These are phyloP conservation scores for Wickerhamiella sorbophila DNA, from an alignment of 805 yeast genomes.

Conservation along the genomic window DNA sequence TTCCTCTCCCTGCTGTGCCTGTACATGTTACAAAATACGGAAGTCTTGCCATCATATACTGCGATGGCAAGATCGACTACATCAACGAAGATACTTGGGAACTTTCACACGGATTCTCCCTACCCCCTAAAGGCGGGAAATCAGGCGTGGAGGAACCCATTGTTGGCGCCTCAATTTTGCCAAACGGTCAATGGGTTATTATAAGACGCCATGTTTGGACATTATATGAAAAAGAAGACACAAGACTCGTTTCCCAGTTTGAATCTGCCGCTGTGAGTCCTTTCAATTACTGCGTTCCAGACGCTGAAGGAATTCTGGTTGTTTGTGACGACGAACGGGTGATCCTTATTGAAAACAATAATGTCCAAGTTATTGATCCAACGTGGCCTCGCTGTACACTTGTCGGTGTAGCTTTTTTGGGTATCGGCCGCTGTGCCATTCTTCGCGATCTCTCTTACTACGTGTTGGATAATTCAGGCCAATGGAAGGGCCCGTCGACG, in stretches of 20 bases:
- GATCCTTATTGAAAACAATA: slow-evolving; percentile 6
- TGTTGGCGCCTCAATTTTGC: not conserved
- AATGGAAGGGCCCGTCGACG: not conserved
- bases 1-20: slow-evolving; percentile 4
- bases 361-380: slow-evolving; percentile 7
- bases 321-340: slow-evolving; percentile 6
- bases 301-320: not conserved
- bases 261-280: slow-evolving; percentile 3
- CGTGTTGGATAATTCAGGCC: not conserved
- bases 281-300: not conserved
- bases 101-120: not conserved
- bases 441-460: not conserved
- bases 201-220: slow-evolving; percentile 8
- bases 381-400: slow-evolving; percentile 1
- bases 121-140: not conserved
- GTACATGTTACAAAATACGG: slow-evolving; percentile 1
- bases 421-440: not conserved
- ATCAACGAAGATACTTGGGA: slow-evolving; percentile 1
- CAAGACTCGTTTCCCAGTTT: not conserved
- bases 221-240: not conserved
- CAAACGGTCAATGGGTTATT: slow-evolving; percentile 4
- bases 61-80: slow-evolving; percentile 5
- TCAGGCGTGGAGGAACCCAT: not conserved
- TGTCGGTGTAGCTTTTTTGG: not conserved
- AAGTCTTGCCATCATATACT: slow-evolving; percentile 2